phyloP scores from a whole-genome alignment of 192 early-diverging fungal species.

The Podila epicladia region DNA sequence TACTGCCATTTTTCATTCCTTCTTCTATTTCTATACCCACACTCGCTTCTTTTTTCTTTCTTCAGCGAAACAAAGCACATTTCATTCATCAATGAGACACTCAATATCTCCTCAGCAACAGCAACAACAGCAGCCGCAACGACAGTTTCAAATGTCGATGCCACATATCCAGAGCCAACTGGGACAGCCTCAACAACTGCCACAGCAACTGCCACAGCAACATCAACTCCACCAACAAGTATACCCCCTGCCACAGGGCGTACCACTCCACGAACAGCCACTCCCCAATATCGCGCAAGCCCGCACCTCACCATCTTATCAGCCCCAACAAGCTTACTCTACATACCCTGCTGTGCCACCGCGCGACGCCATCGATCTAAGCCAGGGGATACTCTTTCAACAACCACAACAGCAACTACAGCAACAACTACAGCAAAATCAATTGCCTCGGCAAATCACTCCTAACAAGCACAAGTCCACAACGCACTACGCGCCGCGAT shows the following conservation, averaged over 20 bases:
- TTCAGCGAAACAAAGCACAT: background rate
- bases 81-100: conserved; percentile 14
- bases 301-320: background rate
- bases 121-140: conserved; percentile 17
- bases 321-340: background rate
- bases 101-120: conserved; percentile 18
- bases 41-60: background rate
- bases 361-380: background rate
- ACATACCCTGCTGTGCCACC: background rate
- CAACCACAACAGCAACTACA: conserved; percentile 22
- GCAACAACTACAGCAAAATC: background rate
- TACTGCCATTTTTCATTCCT: no score
- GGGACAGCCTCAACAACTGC: conserved; percentile 5
- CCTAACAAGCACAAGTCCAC: conserved; percentile 35
- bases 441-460: conserved; percentile 5
- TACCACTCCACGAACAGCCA: background rate
- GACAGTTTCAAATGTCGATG: background rate
- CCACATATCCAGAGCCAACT: conserved; percentile 18
- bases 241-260: background rate
- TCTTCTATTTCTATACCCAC: no score
- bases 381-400: background rate
- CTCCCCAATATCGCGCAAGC: background rate
- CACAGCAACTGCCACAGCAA: background rate
- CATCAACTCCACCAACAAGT: background rate
- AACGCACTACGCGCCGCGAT: conserved; percentile 38